Evolutionary conservation across 2,329 filamentous ascomycete species (phyloP).

Genomic region (Waltergamsia citrina): DNA sequence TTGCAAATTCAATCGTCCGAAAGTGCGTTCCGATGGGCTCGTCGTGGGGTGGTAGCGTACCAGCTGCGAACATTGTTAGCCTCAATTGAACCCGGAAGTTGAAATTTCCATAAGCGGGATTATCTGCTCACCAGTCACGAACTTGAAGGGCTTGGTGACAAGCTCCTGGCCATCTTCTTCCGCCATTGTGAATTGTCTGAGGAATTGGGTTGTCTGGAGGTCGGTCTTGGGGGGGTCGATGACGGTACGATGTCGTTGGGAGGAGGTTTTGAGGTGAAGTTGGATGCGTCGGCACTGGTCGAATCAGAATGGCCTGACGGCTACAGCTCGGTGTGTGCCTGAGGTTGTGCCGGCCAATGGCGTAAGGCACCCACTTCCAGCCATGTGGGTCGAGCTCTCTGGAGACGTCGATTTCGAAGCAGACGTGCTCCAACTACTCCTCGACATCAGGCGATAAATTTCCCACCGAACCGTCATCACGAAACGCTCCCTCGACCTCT

Average conservation of each 20-base stretch:
- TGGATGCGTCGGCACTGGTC: conserved; percentile 24
- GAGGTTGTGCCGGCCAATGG: conserved; percentile 24
- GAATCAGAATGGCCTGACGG: conserved; percentile 29
- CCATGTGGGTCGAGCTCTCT: conserved; percentile 17
- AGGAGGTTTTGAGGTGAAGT: conserved; percentile 18
- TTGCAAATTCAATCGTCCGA: conserved; percentile 16
- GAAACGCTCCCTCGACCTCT: conserved; percentile 4
- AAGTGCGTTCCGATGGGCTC: too few relatives aligned
- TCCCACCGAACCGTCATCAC: conserved; percentile 2
- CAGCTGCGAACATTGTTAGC: conserved; percentile 34
- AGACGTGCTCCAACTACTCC: conserved; percentile 13
- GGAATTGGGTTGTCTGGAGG: conserved; percentile 3
- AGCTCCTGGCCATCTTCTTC: conserved; percentile 70
- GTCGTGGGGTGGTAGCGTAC: conserved; percentile 22
- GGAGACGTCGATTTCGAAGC: neutral
- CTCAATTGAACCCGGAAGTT: conserved; percentile 23
- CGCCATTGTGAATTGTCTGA: conserved; percentile 60
- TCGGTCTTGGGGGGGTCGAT: conserved; percentile 11
- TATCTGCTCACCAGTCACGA: conserved; percentile 81
- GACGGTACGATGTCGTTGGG: conserved; percentile 25
- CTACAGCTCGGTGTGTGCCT: conserved; percentile 23
- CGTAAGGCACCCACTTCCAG: conserved; percentile 20
- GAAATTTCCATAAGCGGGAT: conserved; percentile 25
- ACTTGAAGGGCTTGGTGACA: conserved; percentile 99
- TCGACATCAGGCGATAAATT: conserved; percentile 3